These are phyloP conservation scores for Trichoderma cornu-damae DNA, from an alignment of 2,329 filamentous ascomycete species.

Conservation along the genomic window DNA sequence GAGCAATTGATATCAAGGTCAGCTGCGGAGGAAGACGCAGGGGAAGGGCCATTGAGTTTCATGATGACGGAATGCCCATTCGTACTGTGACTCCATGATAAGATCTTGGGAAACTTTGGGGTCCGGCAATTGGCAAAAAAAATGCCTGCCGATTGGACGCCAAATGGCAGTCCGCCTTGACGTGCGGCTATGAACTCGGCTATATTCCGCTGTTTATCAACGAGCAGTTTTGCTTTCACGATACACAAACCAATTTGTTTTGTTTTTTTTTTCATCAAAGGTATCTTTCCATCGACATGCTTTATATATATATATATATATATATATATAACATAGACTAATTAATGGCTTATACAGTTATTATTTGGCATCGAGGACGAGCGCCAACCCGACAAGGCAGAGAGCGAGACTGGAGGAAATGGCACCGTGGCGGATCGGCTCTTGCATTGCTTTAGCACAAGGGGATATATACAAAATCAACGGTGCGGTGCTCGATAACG, in stretches of 20 bases:
- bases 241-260: no score
- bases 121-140: no score
- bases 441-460: not conserved
- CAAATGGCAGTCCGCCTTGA: no score
- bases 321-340: not conserved
- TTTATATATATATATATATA: not conserved
- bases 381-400: not conserved
- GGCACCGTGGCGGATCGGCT: no score
- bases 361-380: not conserved
- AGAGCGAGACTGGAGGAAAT: not conserved
- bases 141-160: no score
- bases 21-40: not conserved
- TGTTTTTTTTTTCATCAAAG: no score
- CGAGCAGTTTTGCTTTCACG: not conserved
- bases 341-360: not conserved
- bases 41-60: conserved; percentile 5
- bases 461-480: not conserved
- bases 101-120: no score
- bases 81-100: not conserved
- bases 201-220: not conserved
- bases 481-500: not conserved
- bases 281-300: not conserved
- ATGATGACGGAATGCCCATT: conserved; percentile 11
- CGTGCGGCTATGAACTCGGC: not conserved
- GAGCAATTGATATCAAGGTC: conserved; percentile 2